Base-by-base conservation (phyloP, 805 yeast species). In the Cyberlindnera galapagoensis region DNA sequence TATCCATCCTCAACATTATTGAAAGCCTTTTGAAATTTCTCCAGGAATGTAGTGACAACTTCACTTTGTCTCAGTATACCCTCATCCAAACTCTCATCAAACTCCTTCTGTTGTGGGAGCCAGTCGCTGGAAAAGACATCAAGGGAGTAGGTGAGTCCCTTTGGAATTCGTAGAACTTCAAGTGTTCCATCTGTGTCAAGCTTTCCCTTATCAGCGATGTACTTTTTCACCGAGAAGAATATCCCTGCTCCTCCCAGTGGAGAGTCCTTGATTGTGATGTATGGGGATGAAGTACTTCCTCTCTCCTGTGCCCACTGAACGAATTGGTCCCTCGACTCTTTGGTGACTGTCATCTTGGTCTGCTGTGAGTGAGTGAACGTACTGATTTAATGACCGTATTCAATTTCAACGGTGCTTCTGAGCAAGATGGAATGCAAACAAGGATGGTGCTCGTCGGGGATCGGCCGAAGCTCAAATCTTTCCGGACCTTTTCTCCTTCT, bases 131-230 rank as follows among this genome's bases (percentile, higher is more conserved):
- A 36, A 28, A 59, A 52, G 4, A 48, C 43, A 21, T 56, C 53
- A 7, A 69, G 48, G 29, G 61, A 59, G 13, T 63, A 47, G 0
- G 60, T 48, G 6, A 48, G 29, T 0, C 20, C n/a, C 5, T 42
- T 33, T 0, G 73, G 69, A 2, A 70, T 48, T 29, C 73, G 46
- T 31, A 70, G 32, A 7, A 69, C 40, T 33, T 58, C 66, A 11
- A 60, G 30, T 3, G 43, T 35, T 1, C 37, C 49, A 9, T 30
- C 37, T 2, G 8, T 8, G 4, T 36, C 7, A 4, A 39, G 25
- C 4, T 24, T 14, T 2, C 34, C 43, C 5, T 34, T 26, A 4
- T 34, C 29, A 7, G 19, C 17, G 3, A 15, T 14, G 16, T 26
- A 35, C 9, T 28, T 13, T 3, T 28, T 21, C 2, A 38, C 8